These are phyloP conservation scores for grape (Vitis vinifera) DNA, from an alignment of 164 flowering plant genomes.

Conservation along the genomic window DNA sequence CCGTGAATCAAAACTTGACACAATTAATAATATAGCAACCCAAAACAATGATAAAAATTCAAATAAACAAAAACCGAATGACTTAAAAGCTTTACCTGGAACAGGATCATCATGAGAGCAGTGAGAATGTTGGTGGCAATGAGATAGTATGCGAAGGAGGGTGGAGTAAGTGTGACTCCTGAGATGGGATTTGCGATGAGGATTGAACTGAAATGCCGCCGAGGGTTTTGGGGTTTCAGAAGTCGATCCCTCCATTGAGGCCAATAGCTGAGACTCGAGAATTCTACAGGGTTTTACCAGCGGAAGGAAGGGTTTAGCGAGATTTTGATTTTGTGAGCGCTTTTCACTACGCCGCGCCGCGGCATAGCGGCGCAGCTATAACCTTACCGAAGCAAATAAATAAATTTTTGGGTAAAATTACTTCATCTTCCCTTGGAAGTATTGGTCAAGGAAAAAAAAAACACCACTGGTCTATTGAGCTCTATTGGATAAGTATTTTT, in stretches of 20 bases:
- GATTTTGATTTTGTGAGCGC: no score
- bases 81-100: slow-evolving; percentile 14
- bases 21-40: no score
- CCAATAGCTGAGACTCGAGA: not conserved
- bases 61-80: no score
- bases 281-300: not conserved
- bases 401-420: no score
- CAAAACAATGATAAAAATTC: not conserved
- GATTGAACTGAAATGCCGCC: slow-evolving; percentile 11
- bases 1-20: not conserved
- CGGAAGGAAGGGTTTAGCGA: no score
- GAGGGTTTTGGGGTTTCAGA: slow-evolving; percentile 16
- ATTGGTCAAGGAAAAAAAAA: no score
- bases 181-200: slow-evolving; percentile 36
- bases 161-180: slow-evolving; percentile 40
- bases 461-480: no score
- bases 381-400: no score
- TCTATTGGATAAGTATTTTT: no score
- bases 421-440: no score
- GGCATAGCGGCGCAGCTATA: no score
- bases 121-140: slow-evolving; percentile 25
- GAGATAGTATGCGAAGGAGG: slow-evolving; percentile 34
- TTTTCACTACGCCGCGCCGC: no score
- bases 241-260: slow-evolving; percentile 16
- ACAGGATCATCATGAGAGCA: slow-evolving; percentile 3